A percentile compares a stretch with the other conserved stretches of the same genome.
These are phyloP conservation scores for Macrophomina tecta DNA, from an alignment of 2,329 filamentous ascomycete species.

Conservation along the genomic window DNA sequence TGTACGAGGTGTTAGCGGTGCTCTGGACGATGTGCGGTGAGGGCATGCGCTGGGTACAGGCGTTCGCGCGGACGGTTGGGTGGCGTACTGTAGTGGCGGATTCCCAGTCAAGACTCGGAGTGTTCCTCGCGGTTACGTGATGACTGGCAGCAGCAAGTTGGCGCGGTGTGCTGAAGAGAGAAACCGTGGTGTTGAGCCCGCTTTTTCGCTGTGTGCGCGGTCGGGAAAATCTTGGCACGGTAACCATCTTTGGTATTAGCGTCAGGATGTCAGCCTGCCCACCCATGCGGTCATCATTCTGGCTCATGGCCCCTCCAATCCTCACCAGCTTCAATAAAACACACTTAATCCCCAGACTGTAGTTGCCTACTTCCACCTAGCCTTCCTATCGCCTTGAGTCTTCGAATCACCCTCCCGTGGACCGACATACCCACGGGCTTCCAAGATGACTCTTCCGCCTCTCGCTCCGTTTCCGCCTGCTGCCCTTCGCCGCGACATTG, in stretches of 20 bases:
- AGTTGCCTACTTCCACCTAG: neutral
- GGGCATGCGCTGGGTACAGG: neutral
- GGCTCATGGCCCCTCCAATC: neutral
- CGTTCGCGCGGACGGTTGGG: conserved; percentile 16
- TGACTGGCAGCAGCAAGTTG: conserved; percentile 49
- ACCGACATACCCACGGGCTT: neutral
- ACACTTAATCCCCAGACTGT: neutral
- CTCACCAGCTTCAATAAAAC: neutral
- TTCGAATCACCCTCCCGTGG: neutral
- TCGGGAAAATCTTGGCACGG: conserved; percentile 48
- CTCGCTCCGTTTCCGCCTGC: conserved; percentile 79
- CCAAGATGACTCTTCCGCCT: conserved; percentile 63
- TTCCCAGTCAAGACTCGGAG: conserved; percentile 56
- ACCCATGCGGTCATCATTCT: conserved; percentile 24
- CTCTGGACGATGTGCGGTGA: conserved; percentile 8
- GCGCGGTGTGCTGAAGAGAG: conserved; percentile 29
- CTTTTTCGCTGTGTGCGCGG: conserved; percentile 31
- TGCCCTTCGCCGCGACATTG: conserved; percentile 69
- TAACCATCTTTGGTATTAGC: conserved; percentile 40
- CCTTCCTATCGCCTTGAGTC: neutral
- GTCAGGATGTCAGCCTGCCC: neutral
- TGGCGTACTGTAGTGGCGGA: conserved; percentile 27
- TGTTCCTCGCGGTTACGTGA: conserved; percentile 59
- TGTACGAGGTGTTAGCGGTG: conserved; percentile 19
- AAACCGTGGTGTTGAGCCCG: conserved; percentile 29